phyloP scores from a whole-genome alignment of 805 yeast genomes.

The Zygosaccharomyces bailii region DNA sequence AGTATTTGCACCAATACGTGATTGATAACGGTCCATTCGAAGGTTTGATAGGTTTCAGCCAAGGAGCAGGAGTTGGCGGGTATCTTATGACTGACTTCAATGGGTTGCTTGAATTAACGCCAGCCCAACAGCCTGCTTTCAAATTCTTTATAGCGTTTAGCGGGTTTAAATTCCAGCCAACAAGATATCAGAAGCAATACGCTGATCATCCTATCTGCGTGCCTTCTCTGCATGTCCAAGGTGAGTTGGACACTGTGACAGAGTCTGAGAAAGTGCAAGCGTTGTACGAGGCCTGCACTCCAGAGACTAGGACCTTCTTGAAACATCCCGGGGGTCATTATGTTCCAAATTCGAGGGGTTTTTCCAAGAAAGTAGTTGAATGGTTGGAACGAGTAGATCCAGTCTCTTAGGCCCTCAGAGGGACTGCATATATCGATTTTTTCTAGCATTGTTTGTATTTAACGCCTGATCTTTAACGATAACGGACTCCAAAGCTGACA shows the following conservation, averaged over 20 bases:
- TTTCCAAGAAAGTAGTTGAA: constrained; percentile 33
- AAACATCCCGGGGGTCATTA: constrained; percentile 96
- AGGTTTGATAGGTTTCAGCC: constrained; percentile 88
- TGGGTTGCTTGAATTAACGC: constrained; percentile 39
- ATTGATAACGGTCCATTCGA: constrained; percentile 67
- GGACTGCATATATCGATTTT: neutral
- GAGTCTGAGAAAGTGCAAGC: constrained; percentile 61
- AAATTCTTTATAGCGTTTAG: constrained; percentile 74
- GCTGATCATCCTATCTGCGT: constrained; percentile 30
- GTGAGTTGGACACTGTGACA: constrained; percentile 88
- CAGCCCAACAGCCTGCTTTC: constrained; percentile 43
- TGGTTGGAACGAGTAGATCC: constrained; percentile 33
- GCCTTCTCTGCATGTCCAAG: constrained; percentile 73
- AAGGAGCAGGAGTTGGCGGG: constrained; percentile 88
- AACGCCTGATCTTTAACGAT: neutral
- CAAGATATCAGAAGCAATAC: constrained; percentile 30
- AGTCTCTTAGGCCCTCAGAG: neutral
- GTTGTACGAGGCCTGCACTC: constrained; percentile 50
- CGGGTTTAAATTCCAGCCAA: constrained; percentile 48
- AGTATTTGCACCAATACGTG: constrained; percentile 43
- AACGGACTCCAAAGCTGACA: neutral
- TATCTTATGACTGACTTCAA: constrained; percentile 57
- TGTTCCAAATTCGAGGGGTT: constrained; percentile 75
- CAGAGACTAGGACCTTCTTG: constrained; percentile 44
- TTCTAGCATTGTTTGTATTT: neutral